These are phyloP conservation scores for Trifolium repens DNA, from an alignment of 306 rosid species.

Conservation along the genomic window DNA sequence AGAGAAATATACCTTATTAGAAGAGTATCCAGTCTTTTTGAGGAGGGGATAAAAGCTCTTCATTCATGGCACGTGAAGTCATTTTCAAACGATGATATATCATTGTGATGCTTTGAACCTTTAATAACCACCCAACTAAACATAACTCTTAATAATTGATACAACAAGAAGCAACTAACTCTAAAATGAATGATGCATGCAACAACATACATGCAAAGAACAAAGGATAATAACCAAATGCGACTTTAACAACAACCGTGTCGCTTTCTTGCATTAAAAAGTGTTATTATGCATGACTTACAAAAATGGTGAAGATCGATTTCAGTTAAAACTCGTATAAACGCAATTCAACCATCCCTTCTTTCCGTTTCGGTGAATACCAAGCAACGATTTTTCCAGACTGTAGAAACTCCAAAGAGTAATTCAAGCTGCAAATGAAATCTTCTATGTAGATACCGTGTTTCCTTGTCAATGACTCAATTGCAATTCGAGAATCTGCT, in stretches of 20 bases:
- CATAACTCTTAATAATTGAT: not conserved
- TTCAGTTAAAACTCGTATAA: slow-evolving; percentile 65
- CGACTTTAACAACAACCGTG: slow-evolving; percentile 13
- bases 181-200: slow-evolving; percentile 28
- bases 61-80: too few species aligned
- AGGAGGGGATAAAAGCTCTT: too few species aligned
- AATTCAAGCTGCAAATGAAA: slow-evolving; percentile 78
- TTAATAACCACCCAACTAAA: not conserved
- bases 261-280: slow-evolving; percentile 22
- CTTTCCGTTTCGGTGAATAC: slow-evolving; percentile 89
- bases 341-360: slow-evolving; percentile 91
- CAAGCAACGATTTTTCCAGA: slow-evolving; percentile 91
- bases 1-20: too few species aligned
- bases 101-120: slow-evolving; percentile 5
- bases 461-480: slow-evolving; percentile 54
- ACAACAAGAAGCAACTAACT: slow-evolving; percentile 15
- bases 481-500: slow-evolving; percentile 64
- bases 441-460: slow-evolving; percentile 67
- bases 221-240: slow-evolving; percentile 22
- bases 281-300: not conserved
- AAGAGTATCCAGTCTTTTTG: too few species aligned
- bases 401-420: slow-evolving; percentile 60
- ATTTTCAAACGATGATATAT: too few species aligned
- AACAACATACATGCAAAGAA: not conserved
- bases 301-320: slow-evolving; percentile 24